Evolutionary conservation across 352 stramenopile species (phyloP).

Genomic region (Bremia lactucae): DNA sequence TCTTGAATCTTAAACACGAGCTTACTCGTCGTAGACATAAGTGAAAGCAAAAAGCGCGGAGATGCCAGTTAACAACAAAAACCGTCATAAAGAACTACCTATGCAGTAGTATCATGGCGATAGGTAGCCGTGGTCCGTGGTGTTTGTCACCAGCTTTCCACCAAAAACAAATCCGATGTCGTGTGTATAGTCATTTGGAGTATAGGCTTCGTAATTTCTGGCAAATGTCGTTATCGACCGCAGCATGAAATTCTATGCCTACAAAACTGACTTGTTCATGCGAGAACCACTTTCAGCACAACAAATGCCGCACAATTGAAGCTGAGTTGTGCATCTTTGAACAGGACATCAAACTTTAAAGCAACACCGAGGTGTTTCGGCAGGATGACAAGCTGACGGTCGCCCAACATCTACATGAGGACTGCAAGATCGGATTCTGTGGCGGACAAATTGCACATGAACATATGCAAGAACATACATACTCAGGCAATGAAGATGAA

Average conservation of each 20-base stretch:
- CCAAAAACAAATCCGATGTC: conserved; percentile 63
- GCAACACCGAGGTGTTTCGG: background rate
- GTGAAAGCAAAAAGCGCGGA: conserved; percentile 28
- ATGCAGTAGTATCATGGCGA: conserved; percentile 43
- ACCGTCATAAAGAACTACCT: conserved; percentile 48
- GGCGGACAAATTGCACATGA: conserved; percentile 72
- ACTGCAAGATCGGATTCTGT: conserved; percentile 7
- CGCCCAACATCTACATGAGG: conserved; percentile 4
- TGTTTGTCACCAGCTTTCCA: conserved; percentile 53
- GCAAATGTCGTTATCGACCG: conserved; percentile 41
- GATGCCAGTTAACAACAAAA: conserved; percentile 54
- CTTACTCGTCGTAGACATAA: conserved; percentile 37
- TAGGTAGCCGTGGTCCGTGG: conserved; percentile 50
- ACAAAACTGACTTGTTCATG: conserved; percentile 38
- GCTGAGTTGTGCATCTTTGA: background rate
- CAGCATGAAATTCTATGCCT: conserved; percentile 57
- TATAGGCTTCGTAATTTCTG: conserved; percentile 71
- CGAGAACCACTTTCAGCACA: conserved; percentile 5
- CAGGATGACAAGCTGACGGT: conserved; percentile 1
- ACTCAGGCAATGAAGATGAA: conserved; percentile 89
- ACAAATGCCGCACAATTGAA: background rate
- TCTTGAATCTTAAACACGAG: conserved; percentile 40
- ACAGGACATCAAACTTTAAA: background rate
- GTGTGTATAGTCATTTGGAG: conserved; percentile 42
- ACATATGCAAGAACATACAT: conserved; percentile 94